Conservation (phyloP, 129 eudicot species). For the Tagetes erecta region DNA sequence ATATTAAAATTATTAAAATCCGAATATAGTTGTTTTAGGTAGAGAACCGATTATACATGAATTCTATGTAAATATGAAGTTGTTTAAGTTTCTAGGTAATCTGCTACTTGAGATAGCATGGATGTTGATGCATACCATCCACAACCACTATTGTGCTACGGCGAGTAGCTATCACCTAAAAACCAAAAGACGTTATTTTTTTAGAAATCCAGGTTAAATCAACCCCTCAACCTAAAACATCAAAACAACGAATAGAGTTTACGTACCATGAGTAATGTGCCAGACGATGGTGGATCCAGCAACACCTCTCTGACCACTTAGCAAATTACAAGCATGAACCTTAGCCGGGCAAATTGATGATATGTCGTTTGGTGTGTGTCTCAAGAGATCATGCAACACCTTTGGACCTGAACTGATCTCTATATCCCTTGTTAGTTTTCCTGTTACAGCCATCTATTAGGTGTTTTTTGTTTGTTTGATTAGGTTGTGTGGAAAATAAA, state of each 20-base stretch:
- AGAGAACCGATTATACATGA: no score
- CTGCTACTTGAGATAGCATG: no score
- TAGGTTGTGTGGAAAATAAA: background rate
- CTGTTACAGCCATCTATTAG: constrained; percentile 25
- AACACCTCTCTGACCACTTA: constrained; percentile 32
- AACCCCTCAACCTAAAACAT: background rate
- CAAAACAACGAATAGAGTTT: background rate
- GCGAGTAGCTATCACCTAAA: no score
- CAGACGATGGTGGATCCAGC: constrained; percentile 36
- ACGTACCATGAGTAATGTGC: constrained; percentile 37
- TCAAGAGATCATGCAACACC: constrained; percentile 31
- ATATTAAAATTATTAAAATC: no score
- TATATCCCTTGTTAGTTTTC: constrained; percentile 22
- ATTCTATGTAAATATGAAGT: no score
- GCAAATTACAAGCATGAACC: constrained; percentile 33
- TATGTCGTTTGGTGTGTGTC: constrained; percentile 31
- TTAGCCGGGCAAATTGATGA: constrained; percentile 20
- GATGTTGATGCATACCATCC: no score
- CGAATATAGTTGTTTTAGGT: no score
- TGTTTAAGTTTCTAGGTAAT: no score
- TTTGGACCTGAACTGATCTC: constrained; percentile 32
- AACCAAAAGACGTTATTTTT: no score
- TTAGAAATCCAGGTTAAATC: no score
- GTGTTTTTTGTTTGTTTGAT: background rate
- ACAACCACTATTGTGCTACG: no score